Percentiles rank a stretch among this genome's conserved stretches.
Evolutionary conservation across 2,329 filamentous ascomycete genomes (phyloP).

Genomic region (Beauveria sp.): DNA sequence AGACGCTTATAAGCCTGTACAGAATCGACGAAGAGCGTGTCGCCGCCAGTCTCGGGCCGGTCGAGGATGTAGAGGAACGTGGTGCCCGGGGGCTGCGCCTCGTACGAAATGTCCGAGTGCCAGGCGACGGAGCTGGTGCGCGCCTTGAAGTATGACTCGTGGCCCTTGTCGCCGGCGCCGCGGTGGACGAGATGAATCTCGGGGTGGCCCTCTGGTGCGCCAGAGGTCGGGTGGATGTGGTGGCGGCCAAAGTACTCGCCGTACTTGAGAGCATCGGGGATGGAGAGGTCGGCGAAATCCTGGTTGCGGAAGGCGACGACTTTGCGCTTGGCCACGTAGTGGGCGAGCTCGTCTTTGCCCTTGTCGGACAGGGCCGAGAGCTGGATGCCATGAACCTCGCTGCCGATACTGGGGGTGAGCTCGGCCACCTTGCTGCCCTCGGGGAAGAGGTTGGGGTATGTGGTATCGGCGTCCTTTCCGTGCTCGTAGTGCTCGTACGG

Average conservation of each 20-base stretch:
- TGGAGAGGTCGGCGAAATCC: slow-evolving; percentile 54
- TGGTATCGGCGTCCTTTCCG: slow-evolving; percentile 55
- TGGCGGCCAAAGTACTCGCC: slow-evolving; percentile 62
- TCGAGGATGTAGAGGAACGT: slow-evolving; percentile 79
- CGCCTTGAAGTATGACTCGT: slow-evolving; percentile 50
- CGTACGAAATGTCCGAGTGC: slow-evolving; percentile 79
- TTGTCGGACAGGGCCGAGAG: slow-evolving; percentile 40
- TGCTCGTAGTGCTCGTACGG: slow-evolving; percentile 59
- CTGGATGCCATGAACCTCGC: slow-evolving; percentile 56
- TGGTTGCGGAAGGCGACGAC: slow-evolving; percentile 64
- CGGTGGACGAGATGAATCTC: slow-evolving; percentile 64
- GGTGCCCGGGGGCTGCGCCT: slow-evolving; percentile 72
- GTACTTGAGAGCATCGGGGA: slow-evolving; percentile 54
- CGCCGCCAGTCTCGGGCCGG: slow-evolving; percentile 64
- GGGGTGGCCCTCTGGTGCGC: slow-evolving; percentile 57
- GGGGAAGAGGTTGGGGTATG: slow-evolving; percentile 52
- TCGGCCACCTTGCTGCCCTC: slow-evolving; percentile 30
- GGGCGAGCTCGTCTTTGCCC: slow-evolving; percentile 59
- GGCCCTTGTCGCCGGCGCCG: slow-evolving; percentile 38
- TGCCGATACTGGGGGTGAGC: slow-evolving; percentile 57
- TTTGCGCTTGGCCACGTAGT: slow-evolving; percentile 58
- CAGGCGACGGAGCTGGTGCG: slow-evolving; percentile 71
- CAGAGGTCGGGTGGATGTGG: slow-evolving; percentile 67
- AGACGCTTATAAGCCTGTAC: slow-evolving; percentile 70
- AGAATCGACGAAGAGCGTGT: slow-evolving; percentile 70